phyloP scores from a whole-genome alignment of 2,329 filamentous ascomycete species.

The Septoria linicola region DNA sequence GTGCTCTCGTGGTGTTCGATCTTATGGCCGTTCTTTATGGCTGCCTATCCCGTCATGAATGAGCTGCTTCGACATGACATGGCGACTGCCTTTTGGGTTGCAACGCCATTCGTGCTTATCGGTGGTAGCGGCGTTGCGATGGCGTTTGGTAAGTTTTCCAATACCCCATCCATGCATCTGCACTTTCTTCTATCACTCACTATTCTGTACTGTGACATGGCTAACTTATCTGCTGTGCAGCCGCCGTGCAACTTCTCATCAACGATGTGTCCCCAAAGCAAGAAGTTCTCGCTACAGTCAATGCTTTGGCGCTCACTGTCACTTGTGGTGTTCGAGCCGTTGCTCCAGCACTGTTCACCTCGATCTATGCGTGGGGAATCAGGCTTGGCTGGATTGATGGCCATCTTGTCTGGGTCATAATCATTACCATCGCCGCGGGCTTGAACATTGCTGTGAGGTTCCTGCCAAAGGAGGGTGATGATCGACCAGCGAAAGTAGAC shows the following conservation, averaged over 20 bases:
- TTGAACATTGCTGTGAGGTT: slow-evolving; percentile 39
- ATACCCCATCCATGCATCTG: neutral
- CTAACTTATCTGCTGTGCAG: slow-evolving; percentile 27
- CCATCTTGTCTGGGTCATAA: slow-evolving; percentile 64
- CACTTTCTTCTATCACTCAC: neutral
- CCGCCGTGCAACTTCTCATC: slow-evolving; percentile 67
- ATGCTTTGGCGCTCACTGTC: slow-evolving; percentile 65
- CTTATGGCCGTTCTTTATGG: slow-evolving; percentile 66
- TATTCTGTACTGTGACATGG: neutral
- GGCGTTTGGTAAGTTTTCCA: slow-evolving; percentile 57
- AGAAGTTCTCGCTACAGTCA: slow-evolving; percentile 66
- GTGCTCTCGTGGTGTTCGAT: slow-evolving; percentile 60
- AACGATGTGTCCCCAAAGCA: slow-evolving; percentile 71
- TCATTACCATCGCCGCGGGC: slow-evolving; percentile 44
- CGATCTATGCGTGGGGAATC: slow-evolving; percentile 66
- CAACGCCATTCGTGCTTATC: slow-evolving; percentile 46
- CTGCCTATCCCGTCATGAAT: slow-evolving; percentile 55
- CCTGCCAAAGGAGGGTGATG: slow-evolving; percentile 30
- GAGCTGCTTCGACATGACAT: slow-evolving; percentile 53
- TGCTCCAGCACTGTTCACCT: slow-evolving; percentile 64
- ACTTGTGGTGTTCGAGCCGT: slow-evolving; percentile 63
- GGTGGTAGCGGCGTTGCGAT: slow-evolving; percentile 66
- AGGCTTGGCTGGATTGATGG: slow-evolving; percentile 61
- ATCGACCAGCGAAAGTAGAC: neutral
- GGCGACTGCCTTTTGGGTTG: slow-evolving; percentile 57